These are phyloP conservation scores for Solanum chiquidenum DNA, from an alignment of 257 asterid species.

Conservation along the genomic window DNA sequence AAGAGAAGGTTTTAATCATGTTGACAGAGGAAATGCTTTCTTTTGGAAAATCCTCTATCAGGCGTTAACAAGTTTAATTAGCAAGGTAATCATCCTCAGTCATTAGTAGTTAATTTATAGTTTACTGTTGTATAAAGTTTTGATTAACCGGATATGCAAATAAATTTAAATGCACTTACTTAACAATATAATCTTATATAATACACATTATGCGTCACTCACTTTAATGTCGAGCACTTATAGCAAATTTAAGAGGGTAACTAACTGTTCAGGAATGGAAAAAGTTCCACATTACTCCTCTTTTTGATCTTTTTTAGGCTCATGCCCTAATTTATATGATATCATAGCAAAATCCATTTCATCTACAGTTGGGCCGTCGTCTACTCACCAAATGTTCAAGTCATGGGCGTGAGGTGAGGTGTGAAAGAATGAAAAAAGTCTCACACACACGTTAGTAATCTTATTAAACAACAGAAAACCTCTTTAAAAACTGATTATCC, in stretches of 20 bases:
- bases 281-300: background rate
- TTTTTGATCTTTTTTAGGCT: too few relatives aligned
- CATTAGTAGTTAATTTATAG: background rate
- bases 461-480: background rate
- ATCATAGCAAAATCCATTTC: background rate
- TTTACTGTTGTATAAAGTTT: background rate
- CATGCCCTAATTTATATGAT: background rate
- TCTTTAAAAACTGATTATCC: background rate
- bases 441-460: background rate
- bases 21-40: constrained; percentile 52
- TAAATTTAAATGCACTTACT: background rate
- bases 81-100: constrained; percentile 23
- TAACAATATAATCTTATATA: background rate
- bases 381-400: background rate
- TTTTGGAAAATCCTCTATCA: constrained; percentile 65
- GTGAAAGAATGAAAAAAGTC: background rate
- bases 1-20: constrained; percentile 37
- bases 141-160: background rate
- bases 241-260: background rate
- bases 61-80: constrained; percentile 40
- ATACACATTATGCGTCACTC: background rate
- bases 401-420: background rate
- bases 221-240: background rate
- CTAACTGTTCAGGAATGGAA: background rate
- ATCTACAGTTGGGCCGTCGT: too few relatives aligned